phyloP scores from a whole-genome alignment of 2,329 filamentous ascomycete species.

The Didymella glomerata region DNA sequence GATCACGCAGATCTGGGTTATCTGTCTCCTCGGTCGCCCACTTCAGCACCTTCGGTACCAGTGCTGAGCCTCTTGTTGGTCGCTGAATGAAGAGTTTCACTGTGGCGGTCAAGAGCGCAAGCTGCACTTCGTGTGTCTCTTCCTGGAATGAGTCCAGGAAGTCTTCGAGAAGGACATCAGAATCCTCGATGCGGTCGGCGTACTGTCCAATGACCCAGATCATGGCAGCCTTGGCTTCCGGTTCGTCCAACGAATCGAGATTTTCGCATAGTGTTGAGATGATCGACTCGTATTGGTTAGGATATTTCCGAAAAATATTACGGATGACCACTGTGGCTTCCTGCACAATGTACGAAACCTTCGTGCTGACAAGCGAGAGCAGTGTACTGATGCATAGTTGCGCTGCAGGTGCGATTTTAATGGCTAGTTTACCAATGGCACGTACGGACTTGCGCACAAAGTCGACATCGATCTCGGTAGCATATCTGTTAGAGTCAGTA shows the following conservation, averaged over 20 bases:
- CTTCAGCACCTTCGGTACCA: conserved; percentile 94
- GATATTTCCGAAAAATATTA: conserved; percentile 99
- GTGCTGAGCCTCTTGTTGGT: conserved; percentile 89
- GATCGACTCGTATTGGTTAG: conserved; percentile 98
- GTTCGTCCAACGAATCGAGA: conserved; percentile 93
- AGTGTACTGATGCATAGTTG: conserved; percentile 90
- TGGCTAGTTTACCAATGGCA: conserved; percentile 96
- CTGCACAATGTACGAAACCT: conserved; percentile 98
- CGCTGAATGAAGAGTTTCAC: conserved; percentile 98
- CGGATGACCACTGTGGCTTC: conserved; percentile 98
- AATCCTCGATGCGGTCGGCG: conserved; percentile 96
- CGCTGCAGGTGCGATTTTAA: conserved; percentile 97
- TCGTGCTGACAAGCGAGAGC: conserved; percentile 93
- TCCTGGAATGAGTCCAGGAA: conserved; percentile 94
- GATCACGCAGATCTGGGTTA: conserved; percentile 92
- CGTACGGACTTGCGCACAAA: conserved; percentile 98
- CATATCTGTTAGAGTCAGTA: conserved; percentile 63
- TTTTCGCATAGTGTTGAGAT: conserved; percentile 96
- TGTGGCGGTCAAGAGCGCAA: conserved; percentile 92
- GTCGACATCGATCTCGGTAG: conserved; percentile 97
- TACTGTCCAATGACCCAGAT: conserved; percentile 99
- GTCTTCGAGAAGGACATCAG: conserved; percentile 90
- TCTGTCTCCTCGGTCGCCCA: conserved; percentile 99
- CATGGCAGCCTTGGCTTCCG: conserved; percentile 97
- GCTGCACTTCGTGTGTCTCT: conserved; percentile 93